phyloP scores from a whole-genome alignment of 176 grass and related monocot genomes.

The Oryza meridionalis region DNA sequence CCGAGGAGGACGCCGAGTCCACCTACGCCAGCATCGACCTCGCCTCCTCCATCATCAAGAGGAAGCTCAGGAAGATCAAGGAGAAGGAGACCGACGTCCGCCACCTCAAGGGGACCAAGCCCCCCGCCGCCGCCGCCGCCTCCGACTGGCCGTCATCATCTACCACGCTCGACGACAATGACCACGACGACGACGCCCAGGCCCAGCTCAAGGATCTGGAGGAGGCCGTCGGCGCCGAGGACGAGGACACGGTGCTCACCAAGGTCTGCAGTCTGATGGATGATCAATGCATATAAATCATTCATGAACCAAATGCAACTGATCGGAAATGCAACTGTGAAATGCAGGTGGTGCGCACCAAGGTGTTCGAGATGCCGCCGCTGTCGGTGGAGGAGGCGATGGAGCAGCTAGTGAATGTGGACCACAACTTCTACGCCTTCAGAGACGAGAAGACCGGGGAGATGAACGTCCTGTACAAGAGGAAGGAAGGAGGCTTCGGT shows the following conservation, averaged over 20 bases:
- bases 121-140: neutral
- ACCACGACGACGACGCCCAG: neutral
- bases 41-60: constrained; percentile 75
- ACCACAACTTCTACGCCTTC: constrained; percentile 89
- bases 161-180: neutral
- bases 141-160: neutral
- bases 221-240: constrained; percentile 47
- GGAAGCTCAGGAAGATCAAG: constrained; percentile 93
- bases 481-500: constrained; percentile 74
- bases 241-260: constrained; percentile 54
- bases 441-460: constrained; percentile 83
- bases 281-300: no score
- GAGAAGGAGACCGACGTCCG: constrained; percentile 80
- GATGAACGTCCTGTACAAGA: constrained; percentile 91
- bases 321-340: no score
- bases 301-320: no score
- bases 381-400: constrained; percentile 86
- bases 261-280: constrained; percentile 31
- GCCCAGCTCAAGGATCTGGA: constrained; percentile 23
- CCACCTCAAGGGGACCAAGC: constrained; percentile 55
- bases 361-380: constrained; percentile 95
- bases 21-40: constrained; percentile 83
- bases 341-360: constrained; percentile 83
- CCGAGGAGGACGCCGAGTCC: constrained; percentile 84
- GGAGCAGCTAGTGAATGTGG: constrained; percentile 77